phyloP scores from a whole-genome alignment of 148 eudicot species.

The Nepenthes gracilis region DNA sequence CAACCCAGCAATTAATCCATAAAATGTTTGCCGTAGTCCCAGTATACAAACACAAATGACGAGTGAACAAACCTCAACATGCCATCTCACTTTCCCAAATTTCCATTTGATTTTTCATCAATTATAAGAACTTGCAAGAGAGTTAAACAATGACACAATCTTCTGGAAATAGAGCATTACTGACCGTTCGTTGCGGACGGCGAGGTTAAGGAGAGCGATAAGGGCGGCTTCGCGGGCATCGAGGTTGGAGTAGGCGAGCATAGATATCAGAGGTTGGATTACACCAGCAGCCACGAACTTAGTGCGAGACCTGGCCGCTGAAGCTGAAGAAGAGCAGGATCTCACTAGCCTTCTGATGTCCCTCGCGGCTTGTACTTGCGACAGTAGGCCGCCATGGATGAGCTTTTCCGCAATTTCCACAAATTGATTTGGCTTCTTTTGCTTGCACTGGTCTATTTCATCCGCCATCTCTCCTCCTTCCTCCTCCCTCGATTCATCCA shows the following conservation, averaged over 20 bases:
- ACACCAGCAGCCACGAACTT: constrained; percentile 45
- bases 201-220: constrained; percentile 61
- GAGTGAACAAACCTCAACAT: no score
- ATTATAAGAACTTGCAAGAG: no score
- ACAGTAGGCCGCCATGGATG: constrained; percentile 28
- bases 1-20: no score
- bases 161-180: neutral
- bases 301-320: constrained; percentile 28
- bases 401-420: constrained; percentile 25
- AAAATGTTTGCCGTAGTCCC: no score
- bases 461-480: constrained; percentile 4
- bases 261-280: constrained; percentile 33
- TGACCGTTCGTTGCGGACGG: constrained; percentile 46
- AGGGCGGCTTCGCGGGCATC: constrained; percentile 44
- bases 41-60: no score
- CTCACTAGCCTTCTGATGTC: constrained; percentile 38
- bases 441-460: constrained; percentile 7
- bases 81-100: neutral
- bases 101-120: neutral
- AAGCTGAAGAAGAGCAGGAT: constrained; percentile 23
- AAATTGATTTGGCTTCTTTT: constrained; percentile 24
- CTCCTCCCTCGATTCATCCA: constrained; percentile 11
- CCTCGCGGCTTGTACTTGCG: constrained; percentile 47
- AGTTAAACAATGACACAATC: no score
- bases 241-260: constrained; percentile 21